A percentile compares a stretch with the other conserved stretches of the same genome.
Evolutionary conservation across 257 asterid genomes (phyloP).

Genomic region (Solanum lycopersicoides): DNA sequence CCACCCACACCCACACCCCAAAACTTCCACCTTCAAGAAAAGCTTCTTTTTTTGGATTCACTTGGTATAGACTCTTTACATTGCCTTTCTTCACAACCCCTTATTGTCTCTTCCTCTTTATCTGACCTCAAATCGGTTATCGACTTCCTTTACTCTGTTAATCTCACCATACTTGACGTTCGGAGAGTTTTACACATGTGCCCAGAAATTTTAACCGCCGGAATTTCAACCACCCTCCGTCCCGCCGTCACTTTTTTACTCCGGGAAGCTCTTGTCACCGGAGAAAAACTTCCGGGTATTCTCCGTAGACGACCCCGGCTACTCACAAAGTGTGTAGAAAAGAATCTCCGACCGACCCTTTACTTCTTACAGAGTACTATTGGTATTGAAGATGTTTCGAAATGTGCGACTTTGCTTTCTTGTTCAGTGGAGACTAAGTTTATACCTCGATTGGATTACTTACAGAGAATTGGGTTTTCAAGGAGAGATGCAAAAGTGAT

Average conservation of each 20-base stretch:
- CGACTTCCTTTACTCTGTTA: conserved; percentile 48
- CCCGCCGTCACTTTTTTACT: conserved; percentile 77
- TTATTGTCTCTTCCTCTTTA: conserved; percentile 40
- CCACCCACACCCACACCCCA: conserved; percentile 7
- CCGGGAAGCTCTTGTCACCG: conserved; percentile 59
- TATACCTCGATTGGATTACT: conserved; percentile 65
- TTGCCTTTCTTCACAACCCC: conserved; percentile 54
- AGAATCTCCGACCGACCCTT: conserved; percentile 70
- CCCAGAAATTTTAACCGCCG: conserved; percentile 56
- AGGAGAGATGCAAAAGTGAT: conserved; percentile 41
- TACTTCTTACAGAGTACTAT: conserved; percentile 72
- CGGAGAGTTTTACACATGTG: conserved; percentile 78
- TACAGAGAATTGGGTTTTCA: conserved; percentile 65
- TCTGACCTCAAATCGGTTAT: conserved; percentile 53
- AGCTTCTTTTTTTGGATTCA: conserved; percentile 70
- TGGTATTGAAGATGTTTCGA: conserved; percentile 56
- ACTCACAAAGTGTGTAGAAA: conserved; percentile 43
- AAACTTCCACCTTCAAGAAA: conserved; percentile 37
- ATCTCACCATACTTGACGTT: conserved; percentile 42
- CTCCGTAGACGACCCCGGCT: conserved; percentile 88
- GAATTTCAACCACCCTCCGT: conserved; percentile 26
- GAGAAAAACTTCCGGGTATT: conserved; percentile 50
- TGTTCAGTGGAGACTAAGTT: conserved; percentile 76
- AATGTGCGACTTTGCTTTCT: conserved; percentile 53
- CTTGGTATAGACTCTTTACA: conserved; percentile 62